Conservation (phyloP, 2,329 filamentous ascomycete genomes). For the Cercospora sojina region DNA sequence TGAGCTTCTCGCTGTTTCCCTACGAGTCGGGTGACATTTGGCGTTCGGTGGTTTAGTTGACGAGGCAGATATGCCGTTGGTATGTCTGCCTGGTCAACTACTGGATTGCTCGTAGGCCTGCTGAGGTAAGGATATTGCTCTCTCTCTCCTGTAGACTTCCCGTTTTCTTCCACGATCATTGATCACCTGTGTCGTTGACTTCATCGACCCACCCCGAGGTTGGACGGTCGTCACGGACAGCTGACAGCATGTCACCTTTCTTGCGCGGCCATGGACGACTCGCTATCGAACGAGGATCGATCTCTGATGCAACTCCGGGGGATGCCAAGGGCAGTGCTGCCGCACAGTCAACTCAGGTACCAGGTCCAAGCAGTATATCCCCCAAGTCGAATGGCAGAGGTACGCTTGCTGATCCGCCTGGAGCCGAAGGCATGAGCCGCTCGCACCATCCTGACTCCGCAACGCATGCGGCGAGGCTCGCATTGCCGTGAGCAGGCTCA, state of each 20-base stretch:
- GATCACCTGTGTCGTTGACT: background rate
- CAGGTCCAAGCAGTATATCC: background rate
- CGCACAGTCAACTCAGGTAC: background rate
- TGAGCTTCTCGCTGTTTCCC: background rate
- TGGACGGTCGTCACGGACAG: background rate
- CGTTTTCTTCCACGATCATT: background rate
- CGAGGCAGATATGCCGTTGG: slow-evolving; percentile 5
- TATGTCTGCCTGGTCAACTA: slow-evolving; percentile 7
- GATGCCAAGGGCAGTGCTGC: background rate
- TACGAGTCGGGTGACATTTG: background rate
- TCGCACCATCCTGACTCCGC: background rate
- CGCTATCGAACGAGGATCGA: background rate
- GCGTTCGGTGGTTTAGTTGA: slow-evolving; percentile 9
- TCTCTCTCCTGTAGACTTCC: background rate
- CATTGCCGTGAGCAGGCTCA: background rate
- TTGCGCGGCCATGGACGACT: background rate
- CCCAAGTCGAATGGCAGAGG: background rate
- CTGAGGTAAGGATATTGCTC: background rate
- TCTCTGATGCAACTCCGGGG: background rate
- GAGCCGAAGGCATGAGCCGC: background rate
- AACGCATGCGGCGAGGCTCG: background rate
- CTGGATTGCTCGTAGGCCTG: slow-evolving; percentile 1
- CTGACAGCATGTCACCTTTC: background rate
- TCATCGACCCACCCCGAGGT: background rate
- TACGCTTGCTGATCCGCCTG: background rate